Evolutionary conservation across 2,329 filamentous ascomycete genomes (phyloP), one percentile per base, ranked within the genome.

Genomic region (Lecanicillium sp.): DNA sequence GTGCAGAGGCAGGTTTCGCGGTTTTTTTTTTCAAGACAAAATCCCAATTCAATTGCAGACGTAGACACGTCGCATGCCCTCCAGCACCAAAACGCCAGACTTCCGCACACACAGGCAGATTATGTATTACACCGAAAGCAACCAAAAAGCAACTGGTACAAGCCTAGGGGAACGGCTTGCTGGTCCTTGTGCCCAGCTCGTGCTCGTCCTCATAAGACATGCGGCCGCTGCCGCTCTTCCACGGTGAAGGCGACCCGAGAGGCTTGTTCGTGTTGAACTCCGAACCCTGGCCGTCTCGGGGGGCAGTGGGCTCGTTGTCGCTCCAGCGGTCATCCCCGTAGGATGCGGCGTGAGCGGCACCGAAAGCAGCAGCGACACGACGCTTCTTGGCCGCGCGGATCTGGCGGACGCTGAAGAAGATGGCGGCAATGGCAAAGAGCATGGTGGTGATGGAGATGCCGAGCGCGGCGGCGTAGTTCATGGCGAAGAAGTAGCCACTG

Each of bases 401-500:
- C 27, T 55, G 56, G 27, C 61, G 59, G 37, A 64, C 57, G 44
- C 62, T 64, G 37, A 67, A 58, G 44, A 68, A 54, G 19, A 75
- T 54, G 40, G 72, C 59, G 26, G 65, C 60, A 5, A 75, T 60
- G 51, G 71, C 59, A 30, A 73, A 42, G 38, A 74, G 61, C 40
- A 78, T 61, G 26, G 77, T 60, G 26, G 77, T 38, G 17, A 51
- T 43, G 38, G 44, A 45, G 20, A 47, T 27, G 17, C 44, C 43
- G 21, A 50, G 29, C 1, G 44, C 44, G 50, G 70, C 72, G 38
- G 60, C 62, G n/a, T 66, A 56, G 45, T 75, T 74, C 12, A 73
- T 63, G 3, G 79, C 78, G 44, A 83, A 74, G 0, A 70, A 68
- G 58, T 83, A 81, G 20, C 81, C 81, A 5, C 75, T 79, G 41